phyloP scores from a whole-genome alignment of 441 rosid genomes.

The Kokia cookei region DNA sequence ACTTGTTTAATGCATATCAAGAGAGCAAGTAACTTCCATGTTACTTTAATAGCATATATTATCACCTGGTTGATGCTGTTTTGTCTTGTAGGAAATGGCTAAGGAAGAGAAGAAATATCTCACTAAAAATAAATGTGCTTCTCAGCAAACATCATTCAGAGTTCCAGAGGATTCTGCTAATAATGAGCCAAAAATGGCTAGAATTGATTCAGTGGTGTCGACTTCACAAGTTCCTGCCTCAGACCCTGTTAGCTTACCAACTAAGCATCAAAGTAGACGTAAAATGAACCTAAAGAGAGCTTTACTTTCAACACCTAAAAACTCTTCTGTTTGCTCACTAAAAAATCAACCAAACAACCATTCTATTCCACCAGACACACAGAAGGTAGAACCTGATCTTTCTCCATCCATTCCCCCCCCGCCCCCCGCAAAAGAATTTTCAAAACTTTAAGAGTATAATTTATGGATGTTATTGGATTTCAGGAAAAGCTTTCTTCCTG shows the following conservation, averaged over 20 bases:
- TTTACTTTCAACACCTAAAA: conserved; percentile 29
- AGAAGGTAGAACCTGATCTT: conserved; percentile 37
- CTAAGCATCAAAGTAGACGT: conserved; percentile 54
- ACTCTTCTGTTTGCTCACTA: conserved; percentile 29
- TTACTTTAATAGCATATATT: neutral
- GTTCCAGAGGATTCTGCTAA: conserved; percentile 29
- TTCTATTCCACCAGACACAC: conserved; percentile 22
- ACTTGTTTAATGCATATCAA: neutral
- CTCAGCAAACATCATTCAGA: conserved; percentile 44
- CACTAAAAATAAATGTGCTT: conserved; percentile 34
- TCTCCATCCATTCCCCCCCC: neutral
- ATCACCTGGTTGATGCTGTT: neutral
- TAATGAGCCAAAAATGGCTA: conserved; percentile 36
- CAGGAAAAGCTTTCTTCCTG: conserved; percentile 67
- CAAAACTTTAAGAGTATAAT: neutral
- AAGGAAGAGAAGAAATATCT: conserved; percentile 38
- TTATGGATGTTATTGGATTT: conserved; percentile 17
- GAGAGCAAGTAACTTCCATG: neutral
- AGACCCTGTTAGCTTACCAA: conserved; percentile 28
- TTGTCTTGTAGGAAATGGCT: conserved; percentile 38
- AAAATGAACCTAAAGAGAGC: conserved; percentile 50
- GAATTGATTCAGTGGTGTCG: conserved; percentile 27
- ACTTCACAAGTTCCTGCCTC: conserved; percentile 37
- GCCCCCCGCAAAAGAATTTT: neutral
- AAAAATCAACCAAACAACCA: conserved; percentile 28